A percentile compares a stretch with the other conserved stretches of the same genome.
Evolutionary conservation across 2,329 filamentous ascomycete species (phyloP).

Genomic region (Onygenales sp.): DNA sequence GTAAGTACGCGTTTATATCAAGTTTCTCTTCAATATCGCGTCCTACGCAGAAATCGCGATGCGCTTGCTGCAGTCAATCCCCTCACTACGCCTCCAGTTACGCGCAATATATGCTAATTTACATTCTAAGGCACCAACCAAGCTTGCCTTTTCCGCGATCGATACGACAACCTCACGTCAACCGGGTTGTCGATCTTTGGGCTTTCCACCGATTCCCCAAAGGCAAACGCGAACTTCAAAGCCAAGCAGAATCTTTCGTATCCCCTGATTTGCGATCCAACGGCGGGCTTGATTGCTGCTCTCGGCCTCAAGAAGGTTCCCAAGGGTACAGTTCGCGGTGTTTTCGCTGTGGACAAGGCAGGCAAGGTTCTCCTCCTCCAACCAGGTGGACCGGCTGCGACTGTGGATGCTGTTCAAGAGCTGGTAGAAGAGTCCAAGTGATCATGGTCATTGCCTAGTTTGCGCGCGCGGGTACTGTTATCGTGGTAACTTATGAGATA

Average conservation of each 20-base stretch:
- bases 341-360: slow-evolving; percentile 74
- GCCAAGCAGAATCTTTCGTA: slow-evolving; percentile 86
- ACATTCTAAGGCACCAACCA: slow-evolving; percentile 72
- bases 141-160: slow-evolving; percentile 86
- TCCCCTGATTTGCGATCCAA: slow-evolving; percentile 74
- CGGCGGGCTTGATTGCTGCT: slow-evolving; percentile 64
- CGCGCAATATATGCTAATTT: not conserved
- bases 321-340: slow-evolving; percentile 72
- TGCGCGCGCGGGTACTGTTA: no score
- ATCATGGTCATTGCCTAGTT: not conserved
- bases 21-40: no score
- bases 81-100: not conserved
- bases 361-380: slow-evolving; percentile 71
- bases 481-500: no score
- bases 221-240: slow-evolving; percentile 88
- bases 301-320: slow-evolving; percentile 84
- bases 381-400: slow-evolving; percentile 66
- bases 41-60: not conserved
- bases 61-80: not conserved
- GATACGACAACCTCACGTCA: slow-evolving; percentile 63
- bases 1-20: slow-evolving; percentile 46
- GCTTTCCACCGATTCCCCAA: slow-evolving; percentile 76
- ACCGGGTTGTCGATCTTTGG: slow-evolving; percentile 82
- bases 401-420: slow-evolving; percentile 65
- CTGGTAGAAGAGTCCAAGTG: slow-evolving; percentile 45